A percentile compares a stretch with the other conserved stretches of the same genome.
Evolutionary conservation across 176 grass and related monocot genomes (phyloP).

Genomic region (Oryza meyeriana): DNA sequence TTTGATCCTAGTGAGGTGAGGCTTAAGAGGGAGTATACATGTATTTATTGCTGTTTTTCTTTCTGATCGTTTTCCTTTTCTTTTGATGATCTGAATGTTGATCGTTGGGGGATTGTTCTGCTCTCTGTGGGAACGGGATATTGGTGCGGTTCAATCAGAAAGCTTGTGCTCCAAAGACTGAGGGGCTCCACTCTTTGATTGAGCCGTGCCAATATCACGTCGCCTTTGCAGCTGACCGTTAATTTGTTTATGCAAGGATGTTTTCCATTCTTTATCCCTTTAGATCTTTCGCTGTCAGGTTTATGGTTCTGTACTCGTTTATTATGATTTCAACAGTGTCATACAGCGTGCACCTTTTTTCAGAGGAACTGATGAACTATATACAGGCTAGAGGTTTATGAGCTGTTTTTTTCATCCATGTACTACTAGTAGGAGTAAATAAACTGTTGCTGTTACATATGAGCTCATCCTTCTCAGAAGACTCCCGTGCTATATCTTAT

Average conservation of each 20-base stretch:
- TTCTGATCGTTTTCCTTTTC: background rate
- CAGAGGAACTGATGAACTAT: background rate
- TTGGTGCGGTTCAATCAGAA: conserved; percentile 90
- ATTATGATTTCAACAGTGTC: background rate
- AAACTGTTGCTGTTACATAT: background rate
- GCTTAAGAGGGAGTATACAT: background rate
- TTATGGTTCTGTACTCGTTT: background rate
- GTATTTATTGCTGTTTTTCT: background rate
- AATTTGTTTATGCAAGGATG: background rate
- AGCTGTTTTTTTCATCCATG: background rate
- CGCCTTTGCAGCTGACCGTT: background rate
- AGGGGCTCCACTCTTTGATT: conserved; percentile 65
- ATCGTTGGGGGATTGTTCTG: background rate
- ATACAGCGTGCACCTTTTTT: background rate
- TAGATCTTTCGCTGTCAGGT: background rate
- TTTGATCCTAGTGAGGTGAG: background rate
- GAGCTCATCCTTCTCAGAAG: background rate
- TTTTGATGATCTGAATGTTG: background rate
- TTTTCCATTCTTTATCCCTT: background rate
- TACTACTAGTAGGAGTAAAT: background rate
- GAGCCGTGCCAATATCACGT: conserved; percentile 99
- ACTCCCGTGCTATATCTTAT: too few species aligned
- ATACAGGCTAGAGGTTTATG: background rate
- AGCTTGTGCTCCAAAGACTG: conserved; percentile 34
- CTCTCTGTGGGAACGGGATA: conserved; percentile 37